Evolutionary conservation across 352 stramenopile species (phyloP).

Genomic region (Phytopythium vexans): DNA sequence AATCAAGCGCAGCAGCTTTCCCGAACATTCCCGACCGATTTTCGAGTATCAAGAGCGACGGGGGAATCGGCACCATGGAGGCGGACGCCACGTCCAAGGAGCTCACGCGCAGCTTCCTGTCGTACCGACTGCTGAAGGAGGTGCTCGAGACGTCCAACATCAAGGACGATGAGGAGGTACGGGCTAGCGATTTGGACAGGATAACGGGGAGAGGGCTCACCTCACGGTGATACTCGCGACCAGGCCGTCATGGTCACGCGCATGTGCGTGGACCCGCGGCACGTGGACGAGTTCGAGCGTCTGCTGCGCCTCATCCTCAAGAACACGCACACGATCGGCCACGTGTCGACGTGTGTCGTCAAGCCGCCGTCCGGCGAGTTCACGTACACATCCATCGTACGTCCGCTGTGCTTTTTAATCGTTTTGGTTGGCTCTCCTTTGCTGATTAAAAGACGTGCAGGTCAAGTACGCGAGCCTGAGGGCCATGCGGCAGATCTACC

Average conservation of each 20-base stretch:
- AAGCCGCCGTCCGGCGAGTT: conserved; percentile 68
- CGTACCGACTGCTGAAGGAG: conserved; percentile 74
- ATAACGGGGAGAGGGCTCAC: neutral
- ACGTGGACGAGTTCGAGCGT: conserved; percentile 77
- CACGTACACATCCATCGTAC: conserved; percentile 83
- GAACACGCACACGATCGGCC: conserved; percentile 70
- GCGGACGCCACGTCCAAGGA: conserved; percentile 24
- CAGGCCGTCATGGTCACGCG: conserved; percentile 81
- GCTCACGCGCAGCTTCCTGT: conserved; percentile 61
- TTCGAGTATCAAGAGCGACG: neutral
- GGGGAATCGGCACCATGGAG: conserved; percentile 3
- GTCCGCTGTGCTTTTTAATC: conserved; percentile 10
- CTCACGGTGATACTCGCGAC: neutral
- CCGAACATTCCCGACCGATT: neutral
- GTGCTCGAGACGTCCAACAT: conserved; percentile 76
- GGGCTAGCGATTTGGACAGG: neutral
- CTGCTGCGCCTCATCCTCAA: conserved; percentile 79
- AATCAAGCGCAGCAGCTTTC: too few relatives aligned
- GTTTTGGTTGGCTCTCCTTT: neutral
- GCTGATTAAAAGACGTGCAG: conserved; percentile 17
- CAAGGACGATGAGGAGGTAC: conserved; percentile 73
- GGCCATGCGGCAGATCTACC: conserved; percentile 76
- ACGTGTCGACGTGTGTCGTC: conserved; percentile 81
- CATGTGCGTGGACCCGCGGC: conserved; percentile 71
- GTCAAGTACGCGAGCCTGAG: conserved; percentile 77